A percentile compares a stretch with the other conserved stretches of the same genome.
Evolutionary conservation across 257 asterid species (phyloP).

Genomic region (Marsdenia floribunda): DNA sequence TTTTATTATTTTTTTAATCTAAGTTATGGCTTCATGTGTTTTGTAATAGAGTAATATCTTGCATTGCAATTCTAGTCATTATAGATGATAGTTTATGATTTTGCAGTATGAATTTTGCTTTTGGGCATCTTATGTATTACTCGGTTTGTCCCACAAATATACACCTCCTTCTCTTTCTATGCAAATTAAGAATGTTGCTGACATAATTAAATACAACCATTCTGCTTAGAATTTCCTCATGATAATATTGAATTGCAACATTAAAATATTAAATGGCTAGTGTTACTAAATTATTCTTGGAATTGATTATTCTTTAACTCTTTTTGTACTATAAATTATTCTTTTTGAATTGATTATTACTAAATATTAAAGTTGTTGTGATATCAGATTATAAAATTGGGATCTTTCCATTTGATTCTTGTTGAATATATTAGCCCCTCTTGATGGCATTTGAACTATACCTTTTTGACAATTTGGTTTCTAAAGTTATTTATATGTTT

Average conservation of each 20-base stretch:
- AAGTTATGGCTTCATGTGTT: not conserved
- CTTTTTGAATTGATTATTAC: too few relatives aligned
- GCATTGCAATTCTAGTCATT: not conserved
- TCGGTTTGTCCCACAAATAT: not conserved
- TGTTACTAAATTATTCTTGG: not conserved
- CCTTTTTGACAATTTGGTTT: not conserved
- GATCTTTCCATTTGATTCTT: too few relatives aligned
- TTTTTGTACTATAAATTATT: too few relatives aligned
- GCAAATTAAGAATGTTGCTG: not conserved
- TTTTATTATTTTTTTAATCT: not conserved
- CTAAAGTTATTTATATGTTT: not conserved
- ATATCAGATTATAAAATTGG: too few relatives aligned
- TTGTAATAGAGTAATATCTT: not conserved
- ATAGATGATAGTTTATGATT: not conserved
- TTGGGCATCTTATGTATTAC: not conserved
- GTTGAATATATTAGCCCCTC: too few relatives aligned
- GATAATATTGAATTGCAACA: not conserved
- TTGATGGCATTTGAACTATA: not conserved
- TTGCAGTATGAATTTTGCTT: not conserved
- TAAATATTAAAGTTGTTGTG: too few relatives aligned
- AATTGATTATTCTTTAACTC: too few relatives aligned
- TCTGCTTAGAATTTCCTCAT: not conserved
- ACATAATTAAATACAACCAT: not conserved
- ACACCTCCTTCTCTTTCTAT: not conserved
- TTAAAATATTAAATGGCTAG: not conserved